Evolutionary conservation across 345 rosid genomes (phyloP).

Genomic region (Hypericum androsaemum): DNA sequence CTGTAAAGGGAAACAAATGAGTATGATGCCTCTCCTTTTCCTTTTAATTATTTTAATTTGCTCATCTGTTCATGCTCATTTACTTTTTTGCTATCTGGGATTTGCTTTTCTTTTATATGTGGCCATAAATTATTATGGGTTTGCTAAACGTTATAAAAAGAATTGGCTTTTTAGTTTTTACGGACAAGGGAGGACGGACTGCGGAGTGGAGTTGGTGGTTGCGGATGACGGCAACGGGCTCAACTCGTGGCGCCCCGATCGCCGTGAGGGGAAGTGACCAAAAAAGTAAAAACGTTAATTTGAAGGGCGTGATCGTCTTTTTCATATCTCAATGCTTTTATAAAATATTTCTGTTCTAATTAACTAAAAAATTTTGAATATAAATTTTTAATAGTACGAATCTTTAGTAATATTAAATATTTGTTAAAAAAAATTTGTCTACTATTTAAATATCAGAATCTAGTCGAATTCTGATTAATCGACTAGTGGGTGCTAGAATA

Average conservation of each 20-base stretch:
- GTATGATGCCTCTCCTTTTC: constrained; percentile 13
- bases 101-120: no score
- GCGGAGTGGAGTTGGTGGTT: constrained; percentile 10
- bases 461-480: no score
- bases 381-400: no score
- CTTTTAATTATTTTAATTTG: not conserved
- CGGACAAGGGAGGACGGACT: not conserved
- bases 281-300: constrained; percentile 18
- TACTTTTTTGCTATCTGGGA: not conserved
- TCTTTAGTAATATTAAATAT: no score
- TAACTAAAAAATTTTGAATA: no score
- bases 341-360: no score
- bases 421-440: no score
- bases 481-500: no score
- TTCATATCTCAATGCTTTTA: not conserved
- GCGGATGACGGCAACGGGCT: constrained; percentile 34
- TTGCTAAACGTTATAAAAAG: no score
- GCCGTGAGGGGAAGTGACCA: constrained; percentile 19
- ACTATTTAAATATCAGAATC: no score
- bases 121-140: no score
- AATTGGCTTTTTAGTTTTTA: no score
- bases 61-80: constrained; percentile 26
- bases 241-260: constrained; percentile 58
- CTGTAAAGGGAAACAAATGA: constrained; percentile 20
- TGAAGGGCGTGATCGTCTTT: constrained; percentile 30